phyloP scores from a whole-genome alignment of 148 eudicot species.

The Cornus florida region DNA sequence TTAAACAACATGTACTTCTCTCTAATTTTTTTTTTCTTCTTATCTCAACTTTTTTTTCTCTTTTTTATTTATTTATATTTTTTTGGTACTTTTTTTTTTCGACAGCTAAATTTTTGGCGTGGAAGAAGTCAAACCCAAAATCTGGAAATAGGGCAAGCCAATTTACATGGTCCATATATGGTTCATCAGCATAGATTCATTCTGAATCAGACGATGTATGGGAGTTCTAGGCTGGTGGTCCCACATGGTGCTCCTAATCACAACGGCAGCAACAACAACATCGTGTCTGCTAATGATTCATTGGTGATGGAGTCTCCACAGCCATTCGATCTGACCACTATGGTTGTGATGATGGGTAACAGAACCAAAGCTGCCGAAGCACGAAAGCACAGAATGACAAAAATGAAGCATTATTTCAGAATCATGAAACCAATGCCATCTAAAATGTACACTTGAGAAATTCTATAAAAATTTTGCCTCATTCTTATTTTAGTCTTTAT shows the following conservation, averaged over 20 bases:
- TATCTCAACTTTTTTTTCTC: too few species aligned
- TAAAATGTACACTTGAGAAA: too few species aligned
- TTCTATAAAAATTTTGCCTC: too few species aligned
- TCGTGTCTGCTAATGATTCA: constrained; percentile 7
- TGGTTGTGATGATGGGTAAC: not conserved
- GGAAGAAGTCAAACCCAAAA: not conserved
- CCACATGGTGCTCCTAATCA: not conserved
- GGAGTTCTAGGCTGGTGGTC: not conserved
- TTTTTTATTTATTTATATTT: too few species aligned
- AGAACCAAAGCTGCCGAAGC: constrained; percentile 21
- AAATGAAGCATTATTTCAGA: not conserved
- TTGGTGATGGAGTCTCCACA: not conserved
- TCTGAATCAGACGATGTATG: not conserved
- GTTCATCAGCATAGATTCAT: not conserved
- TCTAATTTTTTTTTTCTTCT: too few species aligned
- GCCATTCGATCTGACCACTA: not conserved
- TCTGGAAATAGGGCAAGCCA: not conserved
- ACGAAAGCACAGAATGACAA: constrained; percentile 14
- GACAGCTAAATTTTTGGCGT: not conserved
- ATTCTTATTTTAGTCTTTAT: too few species aligned
- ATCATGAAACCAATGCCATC: too few species aligned
- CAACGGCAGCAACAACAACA: not conserved
- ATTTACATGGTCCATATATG: not conserved
- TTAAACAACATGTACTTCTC: constrained; percentile 13
- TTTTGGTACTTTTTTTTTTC: too few species aligned